phyloP scores from a whole-genome alignment of 1,284 basidiomycete genomes.

The Ceratobasidium theobromae region DNA sequence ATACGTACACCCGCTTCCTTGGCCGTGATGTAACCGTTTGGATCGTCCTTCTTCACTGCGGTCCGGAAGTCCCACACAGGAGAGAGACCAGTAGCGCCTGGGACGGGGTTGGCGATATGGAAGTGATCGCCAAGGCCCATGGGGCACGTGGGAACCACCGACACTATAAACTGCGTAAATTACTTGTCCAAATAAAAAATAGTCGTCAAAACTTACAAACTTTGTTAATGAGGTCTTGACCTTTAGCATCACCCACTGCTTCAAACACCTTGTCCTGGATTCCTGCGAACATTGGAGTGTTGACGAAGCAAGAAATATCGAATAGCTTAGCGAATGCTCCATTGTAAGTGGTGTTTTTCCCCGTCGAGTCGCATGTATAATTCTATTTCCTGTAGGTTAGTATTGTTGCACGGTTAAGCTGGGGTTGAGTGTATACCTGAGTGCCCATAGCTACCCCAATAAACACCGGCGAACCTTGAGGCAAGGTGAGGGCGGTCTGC shows the following conservation, averaged over 20 bases:
- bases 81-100: slow-evolving; percentile 3
- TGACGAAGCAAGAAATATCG: slow-evolving; percentile 2
- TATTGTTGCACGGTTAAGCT: background rate
- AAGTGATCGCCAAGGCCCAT: slow-evolving; percentile 9
- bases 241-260: background rate
- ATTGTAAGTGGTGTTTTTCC: slow-evolving; percentile 1
- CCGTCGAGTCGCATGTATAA: slow-evolving; percentile 17
- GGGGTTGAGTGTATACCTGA: background rate
- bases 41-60: slow-evolving; percentile 12
- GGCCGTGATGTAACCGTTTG: slow-evolving; percentile 5
- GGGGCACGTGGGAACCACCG: background rate
- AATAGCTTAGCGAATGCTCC: slow-evolving; percentile 25
- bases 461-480: background rate
- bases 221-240: background rate
- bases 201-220: too few relatives aligned
- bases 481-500: background rate
- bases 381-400: background rate
- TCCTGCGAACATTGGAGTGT: background rate
- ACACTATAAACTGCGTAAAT: too few relatives aligned
- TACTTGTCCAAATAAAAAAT: too few relatives aligned
- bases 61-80: slow-evolving; percentile 18
- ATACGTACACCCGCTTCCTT: slow-evolving; percentile 19
- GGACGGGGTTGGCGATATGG: slow-evolving; percentile 13
- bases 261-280: slow-evolving; percentile 7
- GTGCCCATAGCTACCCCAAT: slow-evolving; percentile 4